phyloP scores from a whole-genome alignment of 2,329 filamentous ascomycete species.

The Thelonectria discophora region DNA sequence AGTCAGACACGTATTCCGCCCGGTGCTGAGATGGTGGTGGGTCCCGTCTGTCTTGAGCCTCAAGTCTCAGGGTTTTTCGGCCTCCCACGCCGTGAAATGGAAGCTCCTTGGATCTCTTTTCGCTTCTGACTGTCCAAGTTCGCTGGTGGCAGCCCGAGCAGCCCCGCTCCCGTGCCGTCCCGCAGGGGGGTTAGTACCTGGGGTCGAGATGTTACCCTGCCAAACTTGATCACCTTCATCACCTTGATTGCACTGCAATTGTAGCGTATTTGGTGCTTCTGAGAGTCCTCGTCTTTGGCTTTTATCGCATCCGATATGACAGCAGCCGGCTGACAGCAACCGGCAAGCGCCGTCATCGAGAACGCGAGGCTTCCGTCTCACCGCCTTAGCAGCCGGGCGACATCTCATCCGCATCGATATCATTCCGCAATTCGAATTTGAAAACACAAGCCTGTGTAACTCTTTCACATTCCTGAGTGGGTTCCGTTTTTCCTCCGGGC shows the following conservation, averaged over 20 bases:
- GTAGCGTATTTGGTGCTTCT: not conserved
- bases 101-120: not conserved
- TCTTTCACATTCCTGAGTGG: slow-evolving; percentile 2
- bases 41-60: slow-evolving; percentile 1
- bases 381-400: not conserved
- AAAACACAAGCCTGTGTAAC: not conserved
- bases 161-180: slow-evolving; percentile 5
- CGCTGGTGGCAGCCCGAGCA: not conserved
- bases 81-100: not conserved
- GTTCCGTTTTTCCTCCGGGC: not conserved
- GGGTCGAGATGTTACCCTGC: not conserved
- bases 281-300: not conserved
- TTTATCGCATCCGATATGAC: not conserved
- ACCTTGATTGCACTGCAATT: not conserved
- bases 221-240: not conserved
- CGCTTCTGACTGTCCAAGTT: too few relatives aligned
- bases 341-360: not conserved
- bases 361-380: not conserved
- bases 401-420: not conserved
- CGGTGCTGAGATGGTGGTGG: slow-evolving; percentile 1
- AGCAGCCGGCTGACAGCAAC: too few relatives aligned
- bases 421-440: not conserved
- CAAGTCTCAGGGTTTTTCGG: slow-evolving; percentile 4
- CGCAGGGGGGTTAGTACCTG: not conserved
- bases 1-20: slow-evolving; percentile 11